A percentile compares a stretch with the other conserved stretches of the same genome.
Evolutionary conservation across 75 land plant genomes (phyloP).

Genomic region (Ceratopteris richardii): DNA sequence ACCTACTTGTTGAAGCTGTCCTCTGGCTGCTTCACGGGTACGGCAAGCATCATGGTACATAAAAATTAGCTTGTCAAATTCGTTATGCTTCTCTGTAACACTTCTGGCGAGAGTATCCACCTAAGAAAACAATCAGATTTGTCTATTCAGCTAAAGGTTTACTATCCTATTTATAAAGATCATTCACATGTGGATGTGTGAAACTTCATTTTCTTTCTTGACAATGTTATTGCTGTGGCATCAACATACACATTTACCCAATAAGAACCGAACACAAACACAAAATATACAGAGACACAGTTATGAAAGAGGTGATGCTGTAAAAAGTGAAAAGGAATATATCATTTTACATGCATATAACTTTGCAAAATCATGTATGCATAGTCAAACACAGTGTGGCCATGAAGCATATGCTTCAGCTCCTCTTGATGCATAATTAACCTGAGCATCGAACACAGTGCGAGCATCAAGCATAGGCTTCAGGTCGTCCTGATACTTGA

Average conservation of each 20-base stretch:
- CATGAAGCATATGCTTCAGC: constrained; percentile 8
- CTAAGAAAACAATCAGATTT: neutral
- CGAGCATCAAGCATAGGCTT: constrained; percentile 10
- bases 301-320: no score
- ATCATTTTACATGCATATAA: no score
- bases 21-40: constrained; percentile 3
- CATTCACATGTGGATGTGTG: no score
- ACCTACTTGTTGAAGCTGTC: constrained; percentile 9
- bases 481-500: neutral
- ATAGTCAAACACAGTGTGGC: neutral
- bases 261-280: no score
- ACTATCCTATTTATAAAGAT: no score
- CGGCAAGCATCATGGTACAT: constrained; percentile 10
- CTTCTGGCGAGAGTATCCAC: constrained; percentile 4
- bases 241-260: no score
- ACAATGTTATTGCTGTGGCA: no score
- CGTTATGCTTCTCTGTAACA: neutral
- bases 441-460: constrained; percentile 2
- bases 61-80: constrained; percentile 4
- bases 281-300: no score
- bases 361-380: no score
- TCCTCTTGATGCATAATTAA: neutral
- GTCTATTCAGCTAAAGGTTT: neutral
- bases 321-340: no score
- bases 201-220: no score